Evolutionary conservation across 495 filamentous ascomycete species (phyloP), one percentile per base, ranked within the genome.

Genomic region (Paragyromitra xinjiangensis): DNA sequence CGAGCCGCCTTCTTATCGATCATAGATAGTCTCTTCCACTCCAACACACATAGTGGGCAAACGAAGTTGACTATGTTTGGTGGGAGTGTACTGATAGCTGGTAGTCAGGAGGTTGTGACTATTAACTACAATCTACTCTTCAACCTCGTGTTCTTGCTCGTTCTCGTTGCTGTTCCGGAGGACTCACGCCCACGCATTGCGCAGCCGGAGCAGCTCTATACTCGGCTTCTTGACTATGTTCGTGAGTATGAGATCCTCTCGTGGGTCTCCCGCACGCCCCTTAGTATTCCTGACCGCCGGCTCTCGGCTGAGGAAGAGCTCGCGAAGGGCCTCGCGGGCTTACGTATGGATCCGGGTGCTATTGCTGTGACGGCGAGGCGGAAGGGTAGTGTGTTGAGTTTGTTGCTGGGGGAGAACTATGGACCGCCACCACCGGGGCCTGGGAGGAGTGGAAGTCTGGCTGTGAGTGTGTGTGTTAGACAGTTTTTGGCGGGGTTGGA

Each of bases 131-230:
- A 88, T 44, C 86, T 94, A 16, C 88, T 96, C 16, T 89, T 93
- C 59, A 91, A 93, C 82, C 88, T 98, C n/a, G 82, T 97, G 1
- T 85, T 94, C n/a, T 85, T 98, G 4, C 87, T 95, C 11, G 87
- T 94, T 19, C 92, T 97, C 77, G 89, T 98, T 83, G 65, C 75
- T 6, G 64, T 69, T 3, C 79, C 80, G 7, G 67, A 72, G 37
- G 78, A 78, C 19, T 67, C 67, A 5, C 39, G 64, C 1, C 48
- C 51, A 6, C 64, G 64, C 24, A 73, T 82, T 1, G 45, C 74
- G 71, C 89, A 94, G 75, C 87, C 91, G 26, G 87, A 89, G 22
- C 84, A 86, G 5, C 83, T 97, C 0, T 98, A 91, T 81, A 84
- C 85, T 39, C 88, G 88, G 9, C 82, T 97, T 9, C 83, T 96